Percentiles rank a stretch among this genome's conserved stretches.
Conservation (phyloP, 352 stramenopile genomes). For the Globisporangium abappressorium region DNA sequence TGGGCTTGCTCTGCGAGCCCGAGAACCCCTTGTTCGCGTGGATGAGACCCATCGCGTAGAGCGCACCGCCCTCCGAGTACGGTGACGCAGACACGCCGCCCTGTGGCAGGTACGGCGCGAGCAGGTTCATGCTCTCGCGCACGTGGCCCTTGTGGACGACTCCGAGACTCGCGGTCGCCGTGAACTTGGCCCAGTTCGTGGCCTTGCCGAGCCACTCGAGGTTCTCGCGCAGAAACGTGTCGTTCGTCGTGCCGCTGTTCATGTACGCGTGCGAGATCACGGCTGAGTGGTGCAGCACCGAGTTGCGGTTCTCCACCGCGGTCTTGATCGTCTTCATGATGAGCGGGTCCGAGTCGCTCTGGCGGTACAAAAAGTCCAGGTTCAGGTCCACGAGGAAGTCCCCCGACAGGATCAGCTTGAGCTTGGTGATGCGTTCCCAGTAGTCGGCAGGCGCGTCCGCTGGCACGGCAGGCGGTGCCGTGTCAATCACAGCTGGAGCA, state of each 20-base stretch:
- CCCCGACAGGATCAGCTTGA: slow-evolving; percentile 85
- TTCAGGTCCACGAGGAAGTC: slow-evolving; percentile 92
- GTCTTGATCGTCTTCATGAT: slow-evolving; percentile 95
- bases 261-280: slow-evolving; percentile 97
- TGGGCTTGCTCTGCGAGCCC: slow-evolving; percentile 76
- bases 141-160: slow-evolving; percentile 98
- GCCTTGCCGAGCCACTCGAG: slow-evolving; percentile 99
- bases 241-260: slow-evolving; percentile 97
- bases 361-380: slow-evolving; percentile 92
- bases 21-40: slow-evolving; percentile 95
- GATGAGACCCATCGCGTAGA: slow-evolving; percentile 98
- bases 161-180: slow-evolving; percentile 96
- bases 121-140: slow-evolving; percentile 96
- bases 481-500: slow-evolving; percentile 26
- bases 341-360: slow-evolving; percentile 89
- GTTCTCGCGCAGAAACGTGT: slow-evolving; percentile 98
- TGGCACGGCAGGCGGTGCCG: slow-evolving; percentile 33
- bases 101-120: slow-evolving; percentile 97
- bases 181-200: slow-evolving; percentile 99
- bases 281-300: slow-evolving; percentile 96
- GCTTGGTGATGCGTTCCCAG: slow-evolving; percentile 76
- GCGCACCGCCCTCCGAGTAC: slow-evolving; percentile 96
- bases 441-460: slow-evolving; percentile 67
- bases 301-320: slow-evolving; percentile 94
- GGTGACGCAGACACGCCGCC: slow-evolving; percentile 85